These are phyloP conservation scores for Vicia sativa DNA, from an alignment of 306 rosid species.

Conservation along the genomic window DNA sequence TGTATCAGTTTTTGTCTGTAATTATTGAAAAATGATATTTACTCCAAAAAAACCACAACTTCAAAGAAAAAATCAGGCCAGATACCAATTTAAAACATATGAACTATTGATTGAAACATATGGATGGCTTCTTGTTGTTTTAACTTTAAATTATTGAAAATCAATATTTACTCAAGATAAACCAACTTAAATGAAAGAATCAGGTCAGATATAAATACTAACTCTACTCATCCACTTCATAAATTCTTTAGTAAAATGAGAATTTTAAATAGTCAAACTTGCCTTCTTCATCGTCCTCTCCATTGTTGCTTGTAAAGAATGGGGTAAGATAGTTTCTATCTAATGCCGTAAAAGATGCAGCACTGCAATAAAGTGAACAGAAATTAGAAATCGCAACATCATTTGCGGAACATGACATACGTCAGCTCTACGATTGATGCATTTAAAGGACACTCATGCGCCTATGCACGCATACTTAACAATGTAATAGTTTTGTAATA, in stretches of 20 bases:
- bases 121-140: not conserved
- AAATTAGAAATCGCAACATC: constrained; percentile 21
- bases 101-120: no score
- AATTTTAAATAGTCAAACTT: constrained; percentile 46
- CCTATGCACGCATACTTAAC: not conserved
- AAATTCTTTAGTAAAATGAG: constrained; percentile 24
- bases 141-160: not conserved
- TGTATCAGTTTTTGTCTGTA: not conserved
- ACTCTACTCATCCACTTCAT: constrained; percentile 13
- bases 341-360: constrained; percentile 81
- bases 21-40: not conserved
- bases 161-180: not conserved
- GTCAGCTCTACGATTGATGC: constrained; percentile 3
- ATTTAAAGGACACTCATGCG: not conserved
- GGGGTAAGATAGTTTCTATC: constrained; percentile 96
- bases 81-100: not conserved
- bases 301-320: constrained; percentile 92
- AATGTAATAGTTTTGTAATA: constrained; percentile 38
- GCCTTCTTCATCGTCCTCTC: constrained; percentile 81
- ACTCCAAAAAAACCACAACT: not conserved
- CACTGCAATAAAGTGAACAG: constrained; percentile 57
- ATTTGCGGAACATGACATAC: not conserved
- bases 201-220: not conserved
- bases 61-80: constrained; percentile 1
- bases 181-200: constrained; percentile 2